Evolutionary conservation across 306 rosid genomes (phyloP).

Genomic region (Medicago arabica): DNA sequence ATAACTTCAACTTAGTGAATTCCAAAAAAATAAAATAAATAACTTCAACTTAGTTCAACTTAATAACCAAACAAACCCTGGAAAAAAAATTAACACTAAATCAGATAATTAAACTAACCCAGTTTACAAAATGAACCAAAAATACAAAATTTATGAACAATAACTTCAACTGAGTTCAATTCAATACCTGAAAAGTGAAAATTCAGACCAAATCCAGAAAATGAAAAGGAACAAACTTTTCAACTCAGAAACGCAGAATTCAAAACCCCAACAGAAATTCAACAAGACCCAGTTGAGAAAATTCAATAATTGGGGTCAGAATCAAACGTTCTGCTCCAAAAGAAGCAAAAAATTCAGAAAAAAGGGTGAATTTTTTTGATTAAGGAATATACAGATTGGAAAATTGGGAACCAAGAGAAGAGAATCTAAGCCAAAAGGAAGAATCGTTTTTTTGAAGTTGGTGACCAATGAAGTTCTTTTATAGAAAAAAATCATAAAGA

Average conservation of each 20-base stretch:
- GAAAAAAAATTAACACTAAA: not conserved
- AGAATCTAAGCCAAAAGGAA: slow-evolving; percentile 14
- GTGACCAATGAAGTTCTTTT: slow-evolving; percentile 37
- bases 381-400: not conserved
- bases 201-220: slow-evolving; percentile 34
- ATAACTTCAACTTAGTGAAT: slow-evolving; percentile 27
- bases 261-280: slow-evolving; percentile 24
- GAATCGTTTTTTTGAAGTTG: slow-evolving; percentile 10
- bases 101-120: not conserved
- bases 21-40: not conserved
- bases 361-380: not conserved
- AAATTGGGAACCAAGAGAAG: slow-evolving; percentile 17
- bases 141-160: slow-evolving; percentile 26
- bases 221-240: slow-evolving; percentile 27
- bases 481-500: slow-evolving; percentile 40
- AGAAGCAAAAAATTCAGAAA: slow-evolving; percentile 15
- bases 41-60: not conserved
- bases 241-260: slow-evolving; percentile 15
- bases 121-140: slow-evolving; percentile 18
- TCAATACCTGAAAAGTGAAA: slow-evolving; percentile 40
- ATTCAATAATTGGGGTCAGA: slow-evolving; percentile 32
- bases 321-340: slow-evolving; percentile 23
- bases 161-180: slow-evolving; percentile 28
- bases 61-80: not conserved
- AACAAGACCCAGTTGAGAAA: slow-evolving; percentile 40